phyloP scores from a whole-genome alignment of 805 yeast genomes.

The Sungouiozyma ichnusensis region DNA sequence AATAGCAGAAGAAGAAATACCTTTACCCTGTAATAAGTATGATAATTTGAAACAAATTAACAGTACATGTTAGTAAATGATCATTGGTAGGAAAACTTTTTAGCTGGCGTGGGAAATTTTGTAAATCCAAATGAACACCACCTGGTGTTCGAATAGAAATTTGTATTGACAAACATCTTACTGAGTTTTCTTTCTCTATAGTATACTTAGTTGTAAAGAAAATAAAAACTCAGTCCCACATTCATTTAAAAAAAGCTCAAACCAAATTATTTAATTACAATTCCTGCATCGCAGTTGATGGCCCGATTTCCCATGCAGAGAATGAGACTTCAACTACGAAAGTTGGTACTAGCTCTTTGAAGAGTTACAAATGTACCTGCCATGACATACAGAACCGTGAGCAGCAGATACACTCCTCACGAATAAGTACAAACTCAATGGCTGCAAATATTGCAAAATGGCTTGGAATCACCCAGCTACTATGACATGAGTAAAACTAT shows the following conservation, averaged over 20 bases:
- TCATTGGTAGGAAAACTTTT: background rate
- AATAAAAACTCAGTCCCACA: background rate
- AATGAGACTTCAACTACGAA: too few species aligned
- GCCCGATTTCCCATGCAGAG: too few species aligned
- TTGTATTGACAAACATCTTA: background rate
- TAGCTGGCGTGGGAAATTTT: too few species aligned
- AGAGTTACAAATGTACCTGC: too few species aligned
- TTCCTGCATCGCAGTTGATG: too few species aligned
- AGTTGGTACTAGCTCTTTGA: too few species aligned
- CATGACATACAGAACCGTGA: too few species aligned
- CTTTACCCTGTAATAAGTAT: constrained; percentile 70
- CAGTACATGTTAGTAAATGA: constrained; percentile 8
- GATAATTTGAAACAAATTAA: constrained; percentile 1
- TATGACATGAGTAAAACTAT: constrained; percentile 22
- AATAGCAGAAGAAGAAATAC: constrained; percentile 96
- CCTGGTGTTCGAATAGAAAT: background rate
- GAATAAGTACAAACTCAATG: too few species aligned
- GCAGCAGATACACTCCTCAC: too few species aligned
- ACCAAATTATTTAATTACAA: background rate
- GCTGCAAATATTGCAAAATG: too few species aligned
- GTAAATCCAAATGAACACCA: background rate
- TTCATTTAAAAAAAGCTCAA: background rate
- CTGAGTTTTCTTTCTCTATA: background rate
- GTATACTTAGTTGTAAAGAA: background rate
- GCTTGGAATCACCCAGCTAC: constrained; percentile 30